Conservation (phyloP, 345 rosid species). For the Salix koriyanagi region DNA sequence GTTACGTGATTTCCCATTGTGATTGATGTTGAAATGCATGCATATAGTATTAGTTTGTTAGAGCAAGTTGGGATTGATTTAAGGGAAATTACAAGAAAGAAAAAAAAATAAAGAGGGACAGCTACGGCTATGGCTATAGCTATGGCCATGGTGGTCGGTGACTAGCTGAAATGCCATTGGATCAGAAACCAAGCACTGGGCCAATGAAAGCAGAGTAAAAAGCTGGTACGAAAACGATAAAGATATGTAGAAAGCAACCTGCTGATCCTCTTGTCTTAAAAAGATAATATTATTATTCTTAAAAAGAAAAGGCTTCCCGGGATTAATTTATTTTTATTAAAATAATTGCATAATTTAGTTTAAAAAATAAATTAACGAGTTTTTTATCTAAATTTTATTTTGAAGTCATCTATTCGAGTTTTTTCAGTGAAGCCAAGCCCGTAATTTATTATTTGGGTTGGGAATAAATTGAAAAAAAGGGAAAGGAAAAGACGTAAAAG, state of each 20-base stretch:
- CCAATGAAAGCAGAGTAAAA: background rate
- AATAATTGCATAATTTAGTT: too few relatives aligned
- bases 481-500: too few relatives aligned
- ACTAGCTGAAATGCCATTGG: background rate
- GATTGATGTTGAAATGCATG: background rate
- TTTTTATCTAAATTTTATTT: too few relatives aligned
- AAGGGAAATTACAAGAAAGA: background rate
- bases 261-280: background rate
- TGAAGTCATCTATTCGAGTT: too few relatives aligned
- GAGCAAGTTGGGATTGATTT: conserved; percentile 9
- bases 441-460: too few relatives aligned
- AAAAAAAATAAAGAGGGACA: too few relatives aligned
- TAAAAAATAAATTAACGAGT: too few relatives aligned
- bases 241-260: background rate
- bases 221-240: background rate
- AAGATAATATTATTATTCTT: background rate
- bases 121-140: background rate
- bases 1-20: background rate
- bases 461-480: too few relatives aligned
- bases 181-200: background rate
- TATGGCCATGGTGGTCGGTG: conserved; percentile 3
- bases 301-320: too few relatives aligned
- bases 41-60: background rate
- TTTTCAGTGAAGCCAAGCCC: too few relatives aligned
- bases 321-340: too few relatives aligned